Conservation (phyloP, 495 filamentous ascomycete genomes). For the Lophium mytilinum region DNA sequence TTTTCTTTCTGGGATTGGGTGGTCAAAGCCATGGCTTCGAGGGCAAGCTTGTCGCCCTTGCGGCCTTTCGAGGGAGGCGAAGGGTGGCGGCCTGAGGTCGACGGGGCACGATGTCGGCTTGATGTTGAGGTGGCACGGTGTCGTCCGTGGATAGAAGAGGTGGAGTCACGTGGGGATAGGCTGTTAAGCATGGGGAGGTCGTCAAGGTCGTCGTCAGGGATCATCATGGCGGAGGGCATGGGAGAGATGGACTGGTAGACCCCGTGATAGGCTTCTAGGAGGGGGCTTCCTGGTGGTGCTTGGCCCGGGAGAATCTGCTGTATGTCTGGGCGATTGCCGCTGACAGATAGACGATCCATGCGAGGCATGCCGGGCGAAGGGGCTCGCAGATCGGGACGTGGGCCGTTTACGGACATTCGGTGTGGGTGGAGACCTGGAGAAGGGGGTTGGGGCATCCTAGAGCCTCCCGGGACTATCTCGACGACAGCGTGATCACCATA, state of each 20-base stretch:
- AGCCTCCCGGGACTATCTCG: conserved; percentile 20
- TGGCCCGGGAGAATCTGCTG: conserved; percentile 28
- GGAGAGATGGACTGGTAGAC: conserved; percentile 94
- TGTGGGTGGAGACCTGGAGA: background rate
- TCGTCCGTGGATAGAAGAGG: conserved; percentile 16
- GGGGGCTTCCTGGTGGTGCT: conserved; percentile 63
- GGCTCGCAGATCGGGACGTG: conserved; percentile 1
- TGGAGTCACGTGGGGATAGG: conserved; percentile 16
- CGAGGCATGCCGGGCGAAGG: conserved; percentile 22
- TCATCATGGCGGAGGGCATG: conserved; percentile 71
- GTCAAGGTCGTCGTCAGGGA: conserved; percentile 32
- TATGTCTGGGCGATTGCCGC: conserved; percentile 29
- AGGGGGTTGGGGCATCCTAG: conserved; percentile 6
- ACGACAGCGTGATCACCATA: conserved; percentile 20
- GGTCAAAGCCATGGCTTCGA: background rate
- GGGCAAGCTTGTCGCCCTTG: conserved; percentile 15
- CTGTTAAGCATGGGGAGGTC: conserved; percentile 27
- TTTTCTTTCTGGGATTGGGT: conserved; percentile 29
- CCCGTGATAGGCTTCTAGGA: conserved; percentile 87
- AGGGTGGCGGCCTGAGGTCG: background rate
- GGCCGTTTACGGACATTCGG: background rate
- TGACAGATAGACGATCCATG: conserved; percentile 33
- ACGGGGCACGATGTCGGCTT: conserved; percentile 12
- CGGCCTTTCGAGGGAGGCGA: background rate
- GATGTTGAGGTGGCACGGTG: conserved; percentile 3